Conservation (phyloP, 2,329 filamentous ascomycete species). For the Phialophora tarda region DNA sequence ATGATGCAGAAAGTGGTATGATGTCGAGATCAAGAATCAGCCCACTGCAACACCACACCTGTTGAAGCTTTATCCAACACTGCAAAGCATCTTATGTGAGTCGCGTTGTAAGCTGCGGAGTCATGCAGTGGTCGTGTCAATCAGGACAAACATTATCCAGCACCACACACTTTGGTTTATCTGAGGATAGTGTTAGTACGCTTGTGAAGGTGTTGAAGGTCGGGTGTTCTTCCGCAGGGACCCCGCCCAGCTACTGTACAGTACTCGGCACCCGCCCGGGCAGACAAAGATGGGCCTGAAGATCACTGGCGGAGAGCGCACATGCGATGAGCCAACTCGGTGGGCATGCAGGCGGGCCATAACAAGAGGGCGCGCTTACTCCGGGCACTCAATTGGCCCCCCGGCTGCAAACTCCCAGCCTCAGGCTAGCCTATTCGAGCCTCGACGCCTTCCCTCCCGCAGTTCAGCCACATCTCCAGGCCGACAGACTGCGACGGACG, state of each 20-base stretch:
- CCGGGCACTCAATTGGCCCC: conserved; percentile 15
- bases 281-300: neutral
- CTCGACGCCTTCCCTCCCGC: conserved; percentile 4
- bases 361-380: conserved; percentile 15
- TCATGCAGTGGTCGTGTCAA: neutral
- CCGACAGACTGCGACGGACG: conserved; percentile 7
- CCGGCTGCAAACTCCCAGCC: neutral
- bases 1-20: conserved; percentile 16
- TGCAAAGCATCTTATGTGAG: conserved; percentile 19
- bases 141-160: neutral
- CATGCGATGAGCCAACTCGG: neutral
- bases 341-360: no score
- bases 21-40: conserved; percentile 17
- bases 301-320: neutral
- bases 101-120: conserved; percentile 7
- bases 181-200: conserved; percentile 1
- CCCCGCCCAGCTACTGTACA: neutral
- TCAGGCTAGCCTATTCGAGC: neutral
- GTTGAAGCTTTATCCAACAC: neutral
- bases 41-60: conserved; percentile 3
- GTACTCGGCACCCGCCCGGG: no score
- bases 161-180: neutral
- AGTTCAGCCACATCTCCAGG: conserved; percentile 16
- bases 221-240: neutral
- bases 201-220: neutral